Conservation (phyloP, 164 flowering plant genomes). For the Protea cynaroides region DNA sequence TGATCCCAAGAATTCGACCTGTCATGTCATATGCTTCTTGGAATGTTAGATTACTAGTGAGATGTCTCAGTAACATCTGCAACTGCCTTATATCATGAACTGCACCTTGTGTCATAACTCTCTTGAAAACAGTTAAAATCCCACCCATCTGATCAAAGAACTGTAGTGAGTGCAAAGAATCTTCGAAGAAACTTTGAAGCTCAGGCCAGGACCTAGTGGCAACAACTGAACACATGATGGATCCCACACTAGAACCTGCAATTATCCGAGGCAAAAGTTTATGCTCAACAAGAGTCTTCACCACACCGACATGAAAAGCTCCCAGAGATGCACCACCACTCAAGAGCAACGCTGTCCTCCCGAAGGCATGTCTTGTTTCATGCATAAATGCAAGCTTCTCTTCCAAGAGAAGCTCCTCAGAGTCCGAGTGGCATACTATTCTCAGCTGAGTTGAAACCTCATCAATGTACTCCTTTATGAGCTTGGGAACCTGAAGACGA, state of each 20-base stretch:
- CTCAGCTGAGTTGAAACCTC: slow-evolving; percentile 88
- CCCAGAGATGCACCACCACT: slow-evolving; percentile 99
- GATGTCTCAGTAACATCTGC: slow-evolving; percentile 73
- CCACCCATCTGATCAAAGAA: slow-evolving; percentile 97
- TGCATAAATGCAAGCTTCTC: slow-evolving; percentile 35
- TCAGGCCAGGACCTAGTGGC: slow-evolving; percentile 98
- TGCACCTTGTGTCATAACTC: slow-evolving; percentile 86
- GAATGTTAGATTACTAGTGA: slow-evolving; percentile 92
- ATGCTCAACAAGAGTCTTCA: slow-evolving; percentile 88
- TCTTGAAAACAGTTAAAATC: slow-evolving; percentile 66
- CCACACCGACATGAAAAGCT: slow-evolving; percentile 93
- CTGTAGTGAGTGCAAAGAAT: slow-evolving; percentile 73
- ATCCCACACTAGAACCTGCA: slow-evolving; percentile 96
- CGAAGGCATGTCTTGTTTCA: slow-evolving; percentile 94
- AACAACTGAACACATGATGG: slow-evolving; percentile 78
- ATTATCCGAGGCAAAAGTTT: slow-evolving; percentile 83
- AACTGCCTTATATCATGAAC: slow-evolving; percentile 85
- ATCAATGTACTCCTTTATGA: slow-evolving; percentile 95
- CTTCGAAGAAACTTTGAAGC: slow-evolving; percentile 88
- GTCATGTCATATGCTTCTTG: slow-evolving; percentile 99
- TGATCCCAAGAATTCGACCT: slow-evolving; percentile 89
- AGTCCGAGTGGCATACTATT: slow-evolving; percentile 86
- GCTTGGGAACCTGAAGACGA: slow-evolving; percentile 82
- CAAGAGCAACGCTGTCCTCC: slow-evolving; percentile 90
- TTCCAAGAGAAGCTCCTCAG: slow-evolving; percentile 78